Evolutionary conservation across 129 eudicot species (phyloP).

Genomic region (Artemisia annua): DNA sequence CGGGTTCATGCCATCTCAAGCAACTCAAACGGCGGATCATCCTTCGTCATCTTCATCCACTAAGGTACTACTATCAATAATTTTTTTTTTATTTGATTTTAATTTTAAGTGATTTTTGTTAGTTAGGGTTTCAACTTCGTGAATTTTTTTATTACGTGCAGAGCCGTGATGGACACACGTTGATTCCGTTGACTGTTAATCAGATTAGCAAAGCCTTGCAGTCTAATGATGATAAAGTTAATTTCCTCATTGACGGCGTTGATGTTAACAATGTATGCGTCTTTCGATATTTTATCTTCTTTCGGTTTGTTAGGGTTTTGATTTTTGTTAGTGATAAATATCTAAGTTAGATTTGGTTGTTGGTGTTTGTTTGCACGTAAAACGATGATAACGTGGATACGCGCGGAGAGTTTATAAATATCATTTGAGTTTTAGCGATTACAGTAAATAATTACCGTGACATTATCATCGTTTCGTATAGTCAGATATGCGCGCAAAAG

Average conservation of each 20-base stretch:
- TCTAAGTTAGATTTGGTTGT: no score
- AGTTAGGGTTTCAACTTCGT: background rate
- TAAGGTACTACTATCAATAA: slow-evolving; percentile 13
- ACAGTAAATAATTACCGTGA: no score
- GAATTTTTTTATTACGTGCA: slow-evolving; percentile 23
- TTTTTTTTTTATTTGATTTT: background rate
- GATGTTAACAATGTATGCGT: slow-evolving; percentile 63
- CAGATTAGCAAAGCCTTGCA: slow-evolving; percentile 59
- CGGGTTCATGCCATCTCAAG: slow-evolving; percentile 81
- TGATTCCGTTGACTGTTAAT: slow-evolving; percentile 81
- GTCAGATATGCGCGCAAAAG: no score
- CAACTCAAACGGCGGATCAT: slow-evolving; percentile 72
- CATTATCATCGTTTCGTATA: no score
- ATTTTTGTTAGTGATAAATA: background rate
- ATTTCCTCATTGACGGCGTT: slow-evolving; percentile 65
- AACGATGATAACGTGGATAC: no score
- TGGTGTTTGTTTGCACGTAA: no score
- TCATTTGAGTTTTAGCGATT: no score
- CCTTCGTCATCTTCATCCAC: slow-evolving; percentile 39
- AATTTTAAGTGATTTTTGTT: background rate
- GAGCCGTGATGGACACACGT: slow-evolving; percentile 69
- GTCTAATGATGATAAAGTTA: slow-evolving; percentile 59
- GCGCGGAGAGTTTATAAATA: no score
- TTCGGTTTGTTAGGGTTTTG: background rate
- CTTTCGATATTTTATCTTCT: background rate